Base-by-base conservation (phyloP, 2,329 filamentous ascomycete genomes). In the Penicillium sp. region DNA sequence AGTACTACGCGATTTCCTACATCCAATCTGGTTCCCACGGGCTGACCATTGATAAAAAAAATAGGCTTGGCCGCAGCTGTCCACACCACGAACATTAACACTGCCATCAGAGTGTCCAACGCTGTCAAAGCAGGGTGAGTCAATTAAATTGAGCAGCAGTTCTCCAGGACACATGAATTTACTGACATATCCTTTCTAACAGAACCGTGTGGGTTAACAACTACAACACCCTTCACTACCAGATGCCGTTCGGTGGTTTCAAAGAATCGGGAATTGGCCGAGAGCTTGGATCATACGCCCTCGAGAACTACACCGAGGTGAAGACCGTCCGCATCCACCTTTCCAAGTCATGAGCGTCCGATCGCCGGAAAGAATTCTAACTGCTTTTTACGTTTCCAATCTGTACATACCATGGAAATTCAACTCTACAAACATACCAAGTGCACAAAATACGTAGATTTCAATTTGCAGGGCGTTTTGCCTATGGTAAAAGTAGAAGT, bases 1-100 rank as follows among this genome's bases (percentile, higher is more conserved):
- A 83, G 56, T 86, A 84, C 60, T 6, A n/a, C 10, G 1, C 19
- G 7, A 15, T n/a, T 12, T 17, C 15, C 3, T n/a, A 29, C 3
- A 19, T 47, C 13, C 7, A 8, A 19, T 21, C 10, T 23, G 29
- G 2, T 4, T 47, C 12, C 9, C 23, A 46, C 1, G 3, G 6
- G 38, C 50, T 84, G 81, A 74, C 81, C 12, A n/a, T 7, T 7
- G 8, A 31, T 6, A 33, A 31, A 71, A 57, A 52, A 40, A 91
- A 89, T 72, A 89, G 89, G 65, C 23, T 83, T 93, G 31, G 89
- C 89, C 53, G 88, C 89, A 19, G 89, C 86, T 49, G 80, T 93
- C 15, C 90, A 90, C 84, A 93, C 90, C n/a, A 82, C 77, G 57
- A 86, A 91, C 73, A 79, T 93, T 67, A 91, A 89, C 82, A 91